Conservation (phyloP, 176 grass and related monocot species). For the Juncus inflexus region DNA sequence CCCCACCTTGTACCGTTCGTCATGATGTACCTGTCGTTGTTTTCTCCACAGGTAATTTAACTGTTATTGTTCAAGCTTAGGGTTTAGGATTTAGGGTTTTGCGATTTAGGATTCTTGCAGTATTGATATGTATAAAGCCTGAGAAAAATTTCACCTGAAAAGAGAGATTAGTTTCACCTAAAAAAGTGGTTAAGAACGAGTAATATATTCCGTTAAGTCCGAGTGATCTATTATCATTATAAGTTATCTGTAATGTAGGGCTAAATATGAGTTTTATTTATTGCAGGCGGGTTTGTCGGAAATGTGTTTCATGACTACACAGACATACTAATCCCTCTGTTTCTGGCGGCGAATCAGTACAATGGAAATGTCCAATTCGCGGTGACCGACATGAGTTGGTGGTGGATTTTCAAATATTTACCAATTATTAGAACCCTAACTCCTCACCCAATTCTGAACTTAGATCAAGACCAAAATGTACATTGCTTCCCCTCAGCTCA, state of each 20-base stretch:
- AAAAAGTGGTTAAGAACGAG: too few relatives aligned
- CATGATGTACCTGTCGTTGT: constrained; percentile 31
- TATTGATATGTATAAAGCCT: too few relatives aligned
- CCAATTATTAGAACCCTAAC: constrained; percentile 27
- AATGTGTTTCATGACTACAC: constrained; percentile 42
- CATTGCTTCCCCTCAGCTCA: constrained; percentile 33
- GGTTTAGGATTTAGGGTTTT: too few relatives aligned
- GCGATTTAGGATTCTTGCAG: too few relatives aligned
- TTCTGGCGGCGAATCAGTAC: constrained; percentile 26
- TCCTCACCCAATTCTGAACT: constrained; percentile 25
- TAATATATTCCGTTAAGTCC: too few relatives aligned
- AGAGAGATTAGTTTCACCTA: too few relatives aligned
- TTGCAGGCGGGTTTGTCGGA: constrained; percentile 27
- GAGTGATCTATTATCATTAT: too few relatives aligned
- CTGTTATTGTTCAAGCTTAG: too few relatives aligned
- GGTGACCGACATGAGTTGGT: constrained; percentile 31
- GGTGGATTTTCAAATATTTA: constrained; percentile 33
- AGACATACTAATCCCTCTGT: constrained; percentile 37
- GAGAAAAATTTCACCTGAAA: too few relatives aligned
- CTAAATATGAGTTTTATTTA: background rate
- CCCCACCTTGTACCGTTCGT: constrained; percentile 27
- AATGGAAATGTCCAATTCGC: constrained; percentile 27
- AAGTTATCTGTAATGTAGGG: too few relatives aligned
- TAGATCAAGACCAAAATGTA: constrained; percentile 30
- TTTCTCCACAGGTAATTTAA: constrained; percentile 33